Base-by-base conservation (phyloP, 2,329 filamentous ascomycete species). In the Macroventuria anomochaeta region DNA sequence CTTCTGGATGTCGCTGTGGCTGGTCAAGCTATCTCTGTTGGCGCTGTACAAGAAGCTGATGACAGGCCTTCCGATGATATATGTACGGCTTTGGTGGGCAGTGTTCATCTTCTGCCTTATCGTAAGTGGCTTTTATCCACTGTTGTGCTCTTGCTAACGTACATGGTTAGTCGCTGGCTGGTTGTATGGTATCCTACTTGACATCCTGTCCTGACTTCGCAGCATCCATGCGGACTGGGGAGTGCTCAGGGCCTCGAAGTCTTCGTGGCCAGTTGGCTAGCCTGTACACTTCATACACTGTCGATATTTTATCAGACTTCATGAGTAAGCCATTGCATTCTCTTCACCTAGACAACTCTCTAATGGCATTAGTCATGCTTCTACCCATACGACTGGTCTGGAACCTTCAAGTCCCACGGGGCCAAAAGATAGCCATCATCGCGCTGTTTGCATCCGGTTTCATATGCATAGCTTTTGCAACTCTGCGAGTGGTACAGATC, bases 1-100 rank as follows among this genome's bases (percentile, higher is more conserved):
- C 18, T 71, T 76, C 42, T 78, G 75, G 74, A 55, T 70, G 6
- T 70, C 69, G 15, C 65, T 78, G 5, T 78, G 74, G 74, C 64
- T 72, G 29, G 71, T 77, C 44, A 78, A 79, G 54, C 68, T 76
- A 18, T 73, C 71, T 5, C 61, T 79, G 28, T 62, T 79, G 42
- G 65, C 71, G 13, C 65, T 78, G 37, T 78, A 77, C 58, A 73
- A 72, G 37, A 67, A 71, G 18, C 57, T 78, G 13, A 60, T 77
- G 42, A 56, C 53, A 7, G 73, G 74, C 1, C 60, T 76, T 13
- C 54, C 54, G 3, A 63, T 58, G 2, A 46, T 51, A 18, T 73
- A 76, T 31, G 62, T 69, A 20, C 68, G 60, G 23, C 61, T 74
- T 38, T 78, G 75, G 76, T 75, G 72, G 72, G 60, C 48, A 5